phyloP scores from a whole-genome alignment of 1,284 basidiomycete species.

The Ceratobasidium papillatum region DNA sequence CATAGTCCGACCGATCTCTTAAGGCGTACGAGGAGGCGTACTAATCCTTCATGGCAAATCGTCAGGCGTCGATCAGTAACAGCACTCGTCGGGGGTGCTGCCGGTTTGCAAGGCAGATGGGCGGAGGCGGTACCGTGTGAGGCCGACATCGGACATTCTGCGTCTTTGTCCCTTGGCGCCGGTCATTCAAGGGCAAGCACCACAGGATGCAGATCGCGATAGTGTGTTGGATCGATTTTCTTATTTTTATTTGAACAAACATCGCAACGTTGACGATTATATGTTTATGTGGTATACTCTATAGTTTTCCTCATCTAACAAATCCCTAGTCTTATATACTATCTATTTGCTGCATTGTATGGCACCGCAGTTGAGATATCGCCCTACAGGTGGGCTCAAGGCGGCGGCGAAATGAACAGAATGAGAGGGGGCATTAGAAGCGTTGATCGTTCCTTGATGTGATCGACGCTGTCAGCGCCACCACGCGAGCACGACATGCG shows the following conservation, averaged over 20 bases:
- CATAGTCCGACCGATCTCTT: conserved; percentile 20
- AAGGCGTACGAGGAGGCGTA: conserved; percentile 3
- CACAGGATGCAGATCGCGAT: neutral
- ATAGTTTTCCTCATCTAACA: conserved; percentile 86
- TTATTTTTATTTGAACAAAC: conserved; percentile 25
- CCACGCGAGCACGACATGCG: neutral
- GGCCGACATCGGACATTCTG: conserved; percentile 11
- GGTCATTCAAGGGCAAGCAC: conserved; percentile 12
- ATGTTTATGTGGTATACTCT: conserved; percentile 5
- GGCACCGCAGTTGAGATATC: conserved; percentile 52
- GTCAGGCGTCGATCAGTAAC: conserved; percentile 32
- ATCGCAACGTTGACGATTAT: conserved; percentile 25
- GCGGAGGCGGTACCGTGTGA: neutral
- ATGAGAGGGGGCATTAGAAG: neutral
- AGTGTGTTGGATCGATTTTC: neutral
- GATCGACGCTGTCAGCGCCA: conserved; percentile 5
- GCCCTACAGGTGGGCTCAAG: neutral
- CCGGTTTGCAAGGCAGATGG: neutral
- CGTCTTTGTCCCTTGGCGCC: conserved; percentile 28
- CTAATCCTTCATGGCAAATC: conserved; percentile 2
- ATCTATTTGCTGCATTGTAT: neutral
- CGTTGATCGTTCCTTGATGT: neutral
- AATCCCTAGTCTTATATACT: conserved; percentile 56
- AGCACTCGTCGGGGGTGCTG: neutral
- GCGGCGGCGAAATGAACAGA: neutral